A percentile compares a stretch with the other conserved stretches of the same genome.
phyloP scores from a whole-genome alignment of 78 protist genomes.

The Monosiga brevicollis region DNA sequence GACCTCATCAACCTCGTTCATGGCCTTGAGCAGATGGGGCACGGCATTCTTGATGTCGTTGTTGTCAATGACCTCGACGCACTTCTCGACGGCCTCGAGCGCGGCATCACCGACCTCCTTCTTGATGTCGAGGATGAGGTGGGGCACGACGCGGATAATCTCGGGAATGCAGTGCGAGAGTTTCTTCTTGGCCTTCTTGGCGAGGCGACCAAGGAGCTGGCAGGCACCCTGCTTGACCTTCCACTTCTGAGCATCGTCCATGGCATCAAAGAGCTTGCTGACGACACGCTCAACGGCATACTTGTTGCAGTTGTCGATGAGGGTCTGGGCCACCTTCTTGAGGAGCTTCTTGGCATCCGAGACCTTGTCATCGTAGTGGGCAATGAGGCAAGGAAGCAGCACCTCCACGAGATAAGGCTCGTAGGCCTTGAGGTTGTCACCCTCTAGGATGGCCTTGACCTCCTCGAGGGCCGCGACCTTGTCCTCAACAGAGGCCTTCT shows the following conservation, averaged over 20 bases:
- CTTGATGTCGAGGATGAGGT: conserved; percentile 32
- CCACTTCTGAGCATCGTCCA: background rate
- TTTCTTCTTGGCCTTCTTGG: conserved; percentile 11
- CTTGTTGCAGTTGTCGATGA: conserved; percentile 9
- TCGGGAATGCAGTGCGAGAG: conserved; percentile 19
- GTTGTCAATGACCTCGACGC: conserved; percentile 24
- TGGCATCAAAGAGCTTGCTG: background rate
- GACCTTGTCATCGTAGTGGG: conserved; percentile 1
- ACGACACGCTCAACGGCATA: conserved; percentile 16
- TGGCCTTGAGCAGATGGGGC: conserved; percentile 30
- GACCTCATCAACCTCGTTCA: conserved; percentile 29
- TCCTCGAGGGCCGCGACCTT: background rate
- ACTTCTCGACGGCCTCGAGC: background rate
- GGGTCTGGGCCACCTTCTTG: conserved; percentile 1
- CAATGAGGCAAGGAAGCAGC: background rate
- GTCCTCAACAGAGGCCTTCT: too few relatives aligned
- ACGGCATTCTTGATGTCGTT: conserved; percentile 32
- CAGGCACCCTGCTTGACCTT: background rate
- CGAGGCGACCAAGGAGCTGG: conserved; percentile 6
- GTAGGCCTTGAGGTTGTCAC: background rate
- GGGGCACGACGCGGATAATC: conserved; percentile 20
- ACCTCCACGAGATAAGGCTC: background rate
- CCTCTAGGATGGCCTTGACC: background rate
- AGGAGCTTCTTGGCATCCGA: conserved; percentile 10
- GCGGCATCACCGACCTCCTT: conserved; percentile 28